Conservation (phyloP, 2,329 filamentous ascomycete genomes). For the Sclerotiophoma versabilis region DNA sequence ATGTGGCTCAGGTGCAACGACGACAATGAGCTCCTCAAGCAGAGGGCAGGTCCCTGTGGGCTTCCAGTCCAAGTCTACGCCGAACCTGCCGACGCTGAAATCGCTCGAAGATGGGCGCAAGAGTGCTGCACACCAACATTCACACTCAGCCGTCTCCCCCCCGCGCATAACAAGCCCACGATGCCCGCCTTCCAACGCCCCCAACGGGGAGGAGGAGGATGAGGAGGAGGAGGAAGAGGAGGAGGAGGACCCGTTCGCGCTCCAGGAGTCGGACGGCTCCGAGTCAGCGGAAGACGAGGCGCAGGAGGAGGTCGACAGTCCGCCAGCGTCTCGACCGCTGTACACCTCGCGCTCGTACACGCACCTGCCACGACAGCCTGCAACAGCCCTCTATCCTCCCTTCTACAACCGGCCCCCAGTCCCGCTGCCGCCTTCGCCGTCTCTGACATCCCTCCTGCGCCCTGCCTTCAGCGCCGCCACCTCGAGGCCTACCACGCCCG, state of each 20-base stretch:
- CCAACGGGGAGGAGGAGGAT: slow-evolving; percentile 30
- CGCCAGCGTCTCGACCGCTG: slow-evolving; percentile 43
- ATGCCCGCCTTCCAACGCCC: slow-evolving; percentile 28
- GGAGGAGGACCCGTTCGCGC: slow-evolving; percentile 24
- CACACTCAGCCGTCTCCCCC: slow-evolving; percentile 16
- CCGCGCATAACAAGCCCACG: slow-evolving; percentile 21
- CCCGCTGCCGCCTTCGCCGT: slow-evolving; percentile 89
- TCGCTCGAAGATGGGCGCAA: slow-evolving; percentile 35
- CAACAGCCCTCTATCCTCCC: slow-evolving; percentile 69
- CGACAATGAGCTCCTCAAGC: slow-evolving; percentile 37
- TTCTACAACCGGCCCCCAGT: slow-evolving; percentile 98
- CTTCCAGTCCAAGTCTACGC: slow-evolving; percentile 56
- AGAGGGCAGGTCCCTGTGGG: slow-evolving; percentile 46
- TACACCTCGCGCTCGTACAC: slow-evolving; percentile 55
- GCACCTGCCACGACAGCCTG: slow-evolving; percentile 50
- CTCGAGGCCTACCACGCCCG: slow-evolving; percentile 90
- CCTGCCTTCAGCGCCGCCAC: slow-evolving; percentile 63
- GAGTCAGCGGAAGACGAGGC: slow-evolving; percentile 39
- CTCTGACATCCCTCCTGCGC: slow-evolving; percentile 87
- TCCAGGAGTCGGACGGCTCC: slow-evolving; percentile 29
- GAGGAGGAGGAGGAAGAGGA: slow-evolving; percentile 29
- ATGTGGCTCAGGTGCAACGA: slow-evolving; percentile 20
- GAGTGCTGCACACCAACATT: background rate
- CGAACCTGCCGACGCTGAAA: slow-evolving; percentile 54
- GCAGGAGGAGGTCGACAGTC: slow-evolving; percentile 13